Evolutionary conservation across 1,284 basidiomycete species (phyloP), one percentile per base, ranked within the genome.

Genomic region (Naganishia albida): DNA sequence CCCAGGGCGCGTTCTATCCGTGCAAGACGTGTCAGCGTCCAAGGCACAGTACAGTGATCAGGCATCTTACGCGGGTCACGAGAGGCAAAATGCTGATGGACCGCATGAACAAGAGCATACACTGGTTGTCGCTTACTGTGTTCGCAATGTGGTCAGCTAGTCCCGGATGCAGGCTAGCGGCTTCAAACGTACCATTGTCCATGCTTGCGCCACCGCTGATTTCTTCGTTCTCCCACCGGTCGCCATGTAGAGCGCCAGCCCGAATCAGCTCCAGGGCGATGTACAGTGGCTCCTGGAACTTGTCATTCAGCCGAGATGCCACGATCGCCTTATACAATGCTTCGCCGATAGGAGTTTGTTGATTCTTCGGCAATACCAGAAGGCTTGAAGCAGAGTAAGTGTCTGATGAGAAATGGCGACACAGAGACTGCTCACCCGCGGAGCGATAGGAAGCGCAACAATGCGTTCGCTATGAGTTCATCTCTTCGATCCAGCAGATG

Each of bases 361-460:
- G 81, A 85, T 76, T 89, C 91, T 98, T 83, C 83, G 97, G 96
- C n/a, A 73, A 74, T 59, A 51, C 53, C 18, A 52, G 25, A 40
- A 56, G 43, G 15, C 18, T 62, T 67, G 20, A 68, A 60, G 12
- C 16, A 42, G 18, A 23, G 40, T 28, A 7, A 26, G n/a, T 18
- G 23, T 15, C 16, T 38, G 23, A 16, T 23, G 26, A 13, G 7
- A 25, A 7, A 30, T 28, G 20, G 38, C 39, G 10, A 60, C 3
- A 23, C 10, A 4, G 16, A 26, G 7, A n/a, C 39, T 1, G 1
- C 81, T 77, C 80, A 93, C 89, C 93, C 93, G 79, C 95, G 84
- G 63, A 99, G 81, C 78, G 98, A 95, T 65, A 99, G 84, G 85
- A 99, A 96, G 52, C 95, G 86, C 94, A 94, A 98, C 69, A 99